Base-by-base conservation (phyloP, 208 protist species). In the Trypanosoma boissoni region DNA sequence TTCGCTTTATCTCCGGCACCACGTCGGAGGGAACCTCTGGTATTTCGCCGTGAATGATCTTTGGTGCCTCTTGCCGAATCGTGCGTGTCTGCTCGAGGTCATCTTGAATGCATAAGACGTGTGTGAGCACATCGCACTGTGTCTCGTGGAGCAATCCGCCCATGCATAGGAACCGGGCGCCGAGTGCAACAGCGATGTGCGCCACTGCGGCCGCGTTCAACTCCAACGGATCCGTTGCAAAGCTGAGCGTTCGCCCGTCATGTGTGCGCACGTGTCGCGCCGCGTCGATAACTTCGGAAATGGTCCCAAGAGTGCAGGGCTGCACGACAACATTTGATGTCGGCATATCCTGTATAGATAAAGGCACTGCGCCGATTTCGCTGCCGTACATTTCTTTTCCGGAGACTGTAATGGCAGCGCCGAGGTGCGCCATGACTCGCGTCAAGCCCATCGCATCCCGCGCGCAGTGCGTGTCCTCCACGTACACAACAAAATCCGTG, bases 401-500 rank as follows among this genome's bases (percentile, higher is more conserved):
- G n/a, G 73, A 79, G 1, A 74, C 41, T 18, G 46, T 56, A 12
- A 71, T 44, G 3, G 31, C 45, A 6, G 45, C 49, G 12, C 62
- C 73, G 8, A 87, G 39, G 0, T 42, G 50, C 9, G 76, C 64
- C 62, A 80, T 74, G 32, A 91, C 49, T 5, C 87, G 73, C 27
- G 79, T 73, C 14, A 72, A 54, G 7, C 76, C 83, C 10, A 60
- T 64, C 3, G 36, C 42, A 55, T 94, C 80, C 27, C 65, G 61
- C 9, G 65, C 46, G 29, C 52, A 59, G 57, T 94, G 87, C 5
- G 80, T 88, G 66, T 94, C 81, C 61, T 88, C 76, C 1, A 94
- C 28, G 34, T 80, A 79, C 24, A 71, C 64, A 31, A 94, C 50
- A 31, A 75, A 58, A 36, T 73, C 70, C 0, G 73, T 50, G 23